Conservation (phyloP, 208 protist species). For the Acanthamoeba sp. region DNA sequence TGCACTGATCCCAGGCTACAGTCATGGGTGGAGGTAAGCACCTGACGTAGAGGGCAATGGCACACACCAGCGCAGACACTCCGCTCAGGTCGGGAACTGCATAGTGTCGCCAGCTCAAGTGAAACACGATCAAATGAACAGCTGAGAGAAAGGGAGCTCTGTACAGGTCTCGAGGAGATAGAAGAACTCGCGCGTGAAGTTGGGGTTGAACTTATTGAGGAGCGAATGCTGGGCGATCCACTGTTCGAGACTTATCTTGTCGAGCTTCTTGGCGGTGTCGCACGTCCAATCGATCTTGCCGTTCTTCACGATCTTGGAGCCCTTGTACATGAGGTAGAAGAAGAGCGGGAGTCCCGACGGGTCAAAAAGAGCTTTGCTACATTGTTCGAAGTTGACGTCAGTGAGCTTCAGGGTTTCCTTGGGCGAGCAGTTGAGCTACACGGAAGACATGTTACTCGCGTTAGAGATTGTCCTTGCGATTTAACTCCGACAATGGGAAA, state of each 20-base stretch:
- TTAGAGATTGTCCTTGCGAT: too few relatives aligned
- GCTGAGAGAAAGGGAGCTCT: too few relatives aligned
- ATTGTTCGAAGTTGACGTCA: neutral
- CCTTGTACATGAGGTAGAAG: conserved; percentile 61
- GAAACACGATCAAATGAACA: too few relatives aligned
- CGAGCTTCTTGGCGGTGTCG: neutral
- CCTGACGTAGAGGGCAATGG: neutral
- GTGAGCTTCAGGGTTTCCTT: neutral
- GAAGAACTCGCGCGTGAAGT: conserved; percentile 63
- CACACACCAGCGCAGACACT: conserved; percentile 1
- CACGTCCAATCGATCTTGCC: neutral
- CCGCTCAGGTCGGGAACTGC: conserved; percentile 1
- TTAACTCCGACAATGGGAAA: neutral
- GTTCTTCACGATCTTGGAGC: conserved; percentile 27
- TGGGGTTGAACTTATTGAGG: conserved; percentile 57
- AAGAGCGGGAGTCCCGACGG: neutral
- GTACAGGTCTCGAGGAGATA: conserved; percentile 65
- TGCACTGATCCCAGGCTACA: too few relatives aligned
- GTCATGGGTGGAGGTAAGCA: neutral
- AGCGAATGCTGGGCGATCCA: neutral
- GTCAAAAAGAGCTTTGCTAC: conserved; percentile 4
- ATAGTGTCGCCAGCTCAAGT: neutral
- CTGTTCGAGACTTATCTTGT: neutral
- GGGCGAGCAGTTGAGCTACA: neutral
- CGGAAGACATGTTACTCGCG: neutral